Conservation (phyloP, 768 basidiomycete species). For the Cubamyces lactineus region DNA sequence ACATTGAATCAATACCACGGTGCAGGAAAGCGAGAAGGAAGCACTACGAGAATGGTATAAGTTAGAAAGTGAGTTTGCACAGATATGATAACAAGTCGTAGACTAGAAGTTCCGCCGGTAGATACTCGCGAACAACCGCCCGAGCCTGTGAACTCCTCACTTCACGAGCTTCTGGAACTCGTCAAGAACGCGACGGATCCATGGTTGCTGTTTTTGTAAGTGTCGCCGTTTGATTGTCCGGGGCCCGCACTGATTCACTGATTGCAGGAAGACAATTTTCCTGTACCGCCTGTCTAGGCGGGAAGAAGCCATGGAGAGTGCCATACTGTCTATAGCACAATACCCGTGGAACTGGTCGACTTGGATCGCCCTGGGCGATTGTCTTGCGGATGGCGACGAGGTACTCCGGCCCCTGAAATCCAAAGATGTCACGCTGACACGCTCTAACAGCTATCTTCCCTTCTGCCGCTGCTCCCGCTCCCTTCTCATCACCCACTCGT, state of each 20-base stretch:
- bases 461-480: slow-evolving; percentile 50
- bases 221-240: slow-evolving; percentile 6
- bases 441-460: slow-evolving; percentile 44
- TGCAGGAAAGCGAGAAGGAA: slow-evolving; percentile 80
- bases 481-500: slow-evolving; percentile 57
- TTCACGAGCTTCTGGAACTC: slow-evolving; percentile 60
- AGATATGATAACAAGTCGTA: neutral
- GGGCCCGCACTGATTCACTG: slow-evolving; percentile 7
- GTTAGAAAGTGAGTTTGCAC: slow-evolving; percentile 60
- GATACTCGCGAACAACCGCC: slow-evolving; percentile 73
- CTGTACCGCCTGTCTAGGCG: slow-evolving; percentile 78
- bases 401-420: slow-evolving; percentile 43
- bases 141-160: slow-evolving; percentile 60
- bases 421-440: slow-evolving; percentile 26
- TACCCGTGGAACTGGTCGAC: slow-evolving; percentile 95
- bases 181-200: slow-evolving; percentile 70
- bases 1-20: slow-evolving; percentile 14
- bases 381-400: slow-evolving; percentile 85
- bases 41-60: slow-evolving; percentile 86
- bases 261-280: slow-evolving; percentile 76
- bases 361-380: slow-evolving; percentile 83
- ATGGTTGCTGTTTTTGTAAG: slow-evolving; percentile 84
- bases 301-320: slow-evolving; percentile 84
- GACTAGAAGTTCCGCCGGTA: slow-evolving; percentile 32
- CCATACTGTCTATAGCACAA: slow-evolving; percentile 71